phyloP scores from a whole-genome alignment of 805 yeast species.

The Kluyveromyces siamensis region DNA sequence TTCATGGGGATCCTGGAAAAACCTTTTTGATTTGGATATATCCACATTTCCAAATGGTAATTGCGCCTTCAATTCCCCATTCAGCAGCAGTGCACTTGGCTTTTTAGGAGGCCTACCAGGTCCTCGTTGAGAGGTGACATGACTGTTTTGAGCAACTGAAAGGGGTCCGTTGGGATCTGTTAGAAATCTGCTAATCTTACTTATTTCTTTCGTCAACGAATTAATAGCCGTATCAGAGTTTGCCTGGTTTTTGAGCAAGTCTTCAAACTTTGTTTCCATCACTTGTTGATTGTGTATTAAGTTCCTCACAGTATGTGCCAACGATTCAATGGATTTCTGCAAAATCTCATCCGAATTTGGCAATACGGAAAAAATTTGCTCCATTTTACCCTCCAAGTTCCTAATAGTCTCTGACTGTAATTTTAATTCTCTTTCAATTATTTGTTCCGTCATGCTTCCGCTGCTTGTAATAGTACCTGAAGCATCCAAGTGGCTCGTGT shows the following conservation, averaged over 20 bases:
- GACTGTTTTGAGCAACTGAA: not conserved
- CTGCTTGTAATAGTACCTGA: not conserved
- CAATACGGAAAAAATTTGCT: conserved; percentile 4
- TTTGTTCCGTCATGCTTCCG: not conserved
- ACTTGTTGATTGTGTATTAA: conserved; percentile 27
- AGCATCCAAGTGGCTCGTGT: not conserved
- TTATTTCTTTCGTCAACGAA: conserved; percentile 6
- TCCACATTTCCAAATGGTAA: conserved; percentile 23
- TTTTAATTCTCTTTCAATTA: not conserved
- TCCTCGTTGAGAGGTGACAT: conserved; percentile 16
- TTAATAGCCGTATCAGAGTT: conserved; percentile 29
- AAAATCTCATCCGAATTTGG: conserved; percentile 6
- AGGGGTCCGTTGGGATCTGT: conserved; percentile 2
- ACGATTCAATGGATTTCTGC: conserved; percentile 11
- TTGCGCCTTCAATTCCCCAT: conserved; percentile 10
- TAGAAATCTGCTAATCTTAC: conserved; percentile 3
- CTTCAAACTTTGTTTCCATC: conserved; percentile 28
- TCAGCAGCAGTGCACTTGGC: conserved; percentile 2
- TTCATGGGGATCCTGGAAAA: conserved; percentile 22
- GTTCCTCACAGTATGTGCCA: conserved; percentile 21
- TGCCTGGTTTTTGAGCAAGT: conserved; percentile 27
- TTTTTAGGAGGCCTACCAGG: conserved; percentile 26
- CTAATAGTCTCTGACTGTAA: conserved; percentile 5
- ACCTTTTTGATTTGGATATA: conserved; percentile 24
- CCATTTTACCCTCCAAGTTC: conserved; percentile 4